Conservation (phyloP, 169 alveolate species). For the Babesia ovata region DNA sequence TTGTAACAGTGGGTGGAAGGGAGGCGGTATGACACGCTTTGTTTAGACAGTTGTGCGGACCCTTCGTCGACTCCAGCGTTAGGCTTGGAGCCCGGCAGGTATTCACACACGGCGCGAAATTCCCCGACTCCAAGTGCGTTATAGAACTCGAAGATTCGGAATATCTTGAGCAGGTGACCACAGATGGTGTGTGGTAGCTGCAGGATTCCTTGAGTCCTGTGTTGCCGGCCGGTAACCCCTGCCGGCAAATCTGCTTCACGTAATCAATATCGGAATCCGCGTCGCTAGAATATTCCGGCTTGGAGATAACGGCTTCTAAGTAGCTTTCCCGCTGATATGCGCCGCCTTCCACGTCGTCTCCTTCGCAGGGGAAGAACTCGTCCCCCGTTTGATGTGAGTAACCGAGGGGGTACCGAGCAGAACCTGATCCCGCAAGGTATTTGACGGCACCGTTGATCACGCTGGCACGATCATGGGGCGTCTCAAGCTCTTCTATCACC, state of each 20-base stretch:
- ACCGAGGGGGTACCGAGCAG: slow-evolving; percentile 28
- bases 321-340: background rate
- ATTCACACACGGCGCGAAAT: too few relatives aligned
- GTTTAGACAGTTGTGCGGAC: too few relatives aligned
- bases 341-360: background rate
- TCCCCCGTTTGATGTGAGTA: slow-evolving; percentile 3
- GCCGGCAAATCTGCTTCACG: slow-evolving; percentile 14
- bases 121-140: background rate
- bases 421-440: slow-evolving; percentile 66
- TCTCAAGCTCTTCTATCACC: slow-evolving; percentile 62
- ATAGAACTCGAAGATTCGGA: background rate
- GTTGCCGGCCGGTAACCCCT: background rate
- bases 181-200: background rate
- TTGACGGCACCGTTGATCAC: slow-evolving; percentile 47
- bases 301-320: background rate
- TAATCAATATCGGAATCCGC: slow-evolving; percentile 20
- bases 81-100: too few relatives aligned
- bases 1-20: too few relatives aligned
- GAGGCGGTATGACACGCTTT: too few relatives aligned
- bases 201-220: background rate
- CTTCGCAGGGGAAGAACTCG: slow-evolving; percentile 20
- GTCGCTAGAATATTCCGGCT: background rate
- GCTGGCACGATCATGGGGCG: slow-evolving; percentile 49
- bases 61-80: too few relatives aligned
- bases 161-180: background rate